Conservation (phyloP, 768 basidiomycete species). For the Suillus subaureus region DNA sequence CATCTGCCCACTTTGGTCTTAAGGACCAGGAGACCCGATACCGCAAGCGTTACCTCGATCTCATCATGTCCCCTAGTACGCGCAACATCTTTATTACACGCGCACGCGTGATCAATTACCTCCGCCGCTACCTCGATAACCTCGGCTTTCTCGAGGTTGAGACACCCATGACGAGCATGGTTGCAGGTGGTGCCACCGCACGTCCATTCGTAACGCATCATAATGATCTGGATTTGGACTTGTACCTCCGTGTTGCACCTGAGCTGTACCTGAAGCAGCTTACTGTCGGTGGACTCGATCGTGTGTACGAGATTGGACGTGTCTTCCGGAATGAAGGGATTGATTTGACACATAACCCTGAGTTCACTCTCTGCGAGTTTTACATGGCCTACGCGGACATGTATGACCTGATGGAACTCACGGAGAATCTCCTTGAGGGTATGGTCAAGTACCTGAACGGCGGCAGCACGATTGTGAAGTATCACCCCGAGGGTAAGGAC, state of each 20-base stretch:
- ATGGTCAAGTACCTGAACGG: slow-evolving; percentile 86
- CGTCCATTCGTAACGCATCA: slow-evolving; percentile 99
- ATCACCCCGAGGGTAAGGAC: slow-evolving; percentile 94
- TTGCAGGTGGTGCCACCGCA: slow-evolving; percentile 96
- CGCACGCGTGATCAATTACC: slow-evolving; percentile 87
- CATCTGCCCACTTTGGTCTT: slow-evolving; percentile 88
- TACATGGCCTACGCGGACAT: slow-evolving; percentile 99
- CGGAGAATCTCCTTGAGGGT: slow-evolving; percentile 87
- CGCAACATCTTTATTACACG: slow-evolving; percentile 91
- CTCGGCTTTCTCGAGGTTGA: slow-evolving; percentile 98
- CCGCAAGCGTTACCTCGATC: slow-evolving; percentile 97
- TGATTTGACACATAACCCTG: slow-evolving; percentile 98
- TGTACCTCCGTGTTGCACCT: slow-evolving; percentile 96
- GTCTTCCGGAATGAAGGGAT: slow-evolving; percentile 99
- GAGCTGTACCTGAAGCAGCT: slow-evolving; percentile 98
- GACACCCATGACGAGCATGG: slow-evolving; percentile 96
- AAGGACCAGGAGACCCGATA: slow-evolving; percentile 98
- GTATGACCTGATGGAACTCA: slow-evolving; percentile 98
- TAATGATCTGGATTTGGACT: slow-evolving; percentile 95
- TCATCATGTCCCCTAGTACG: slow-evolving; percentile 90
- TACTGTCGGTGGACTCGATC: slow-evolving; percentile 94
- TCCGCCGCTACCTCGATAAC: slow-evolving; percentile 86
- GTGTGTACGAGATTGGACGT: slow-evolving; percentile 97
- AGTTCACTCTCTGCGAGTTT: slow-evolving; percentile 99
- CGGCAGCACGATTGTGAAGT: slow-evolving; percentile 77